Conservation (phyloP, 1,284 basidiomycete species). For the Ganoderma sinense region DNA sequence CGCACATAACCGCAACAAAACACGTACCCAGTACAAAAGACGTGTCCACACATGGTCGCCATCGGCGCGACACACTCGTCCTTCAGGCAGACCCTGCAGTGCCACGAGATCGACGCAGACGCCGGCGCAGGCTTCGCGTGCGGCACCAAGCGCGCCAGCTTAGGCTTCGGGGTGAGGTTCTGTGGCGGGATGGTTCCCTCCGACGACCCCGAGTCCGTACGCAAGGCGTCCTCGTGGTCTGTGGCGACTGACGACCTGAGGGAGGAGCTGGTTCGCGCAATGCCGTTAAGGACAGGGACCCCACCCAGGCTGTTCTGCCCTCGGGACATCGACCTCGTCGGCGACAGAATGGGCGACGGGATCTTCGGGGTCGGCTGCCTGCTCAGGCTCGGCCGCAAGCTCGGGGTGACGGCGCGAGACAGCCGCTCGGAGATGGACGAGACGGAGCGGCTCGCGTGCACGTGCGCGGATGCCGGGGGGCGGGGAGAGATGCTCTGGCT, state of each 20-base stretch:
- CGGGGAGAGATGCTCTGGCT: slow-evolving; percentile 17
- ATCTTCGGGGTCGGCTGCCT: slow-evolving; percentile 20
- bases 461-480: not conserved
- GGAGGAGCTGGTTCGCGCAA: slow-evolving; percentile 7
- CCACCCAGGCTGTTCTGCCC: not conserved
- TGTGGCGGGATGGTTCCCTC: slow-evolving; percentile 22
- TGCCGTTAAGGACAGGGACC: slow-evolving; percentile 1
- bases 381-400: slow-evolving; percentile 13
- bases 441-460: slow-evolving; percentile 7
- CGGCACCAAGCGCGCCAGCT: not conserved
- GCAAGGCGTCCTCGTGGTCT: not conserved
- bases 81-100: slow-evolving; percentile 39
- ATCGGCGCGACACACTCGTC: slow-evolving; percentile 39
- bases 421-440: slow-evolving; percentile 20
- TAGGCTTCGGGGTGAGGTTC: slow-evolving; percentile 12
- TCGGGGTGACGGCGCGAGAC: slow-evolving; percentile 7
- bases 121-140: not conserved
- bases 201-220: slow-evolving; percentile 16
- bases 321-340: slow-evolving; percentile 12
- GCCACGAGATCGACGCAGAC: slow-evolving; percentile 27
- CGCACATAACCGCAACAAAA: not conserved
- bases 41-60: slow-evolving; percentile 42
- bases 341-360: slow-evolving; percentile 15
- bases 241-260: slow-evolving; percentile 14
- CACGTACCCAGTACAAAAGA: slow-evolving; percentile 41